Evolutionary conservation across 2,329 filamentous ascomycete genomes (phyloP), one percentile per base, ranked within the genome.

Genomic region (Cladosporium sp.): DNA sequence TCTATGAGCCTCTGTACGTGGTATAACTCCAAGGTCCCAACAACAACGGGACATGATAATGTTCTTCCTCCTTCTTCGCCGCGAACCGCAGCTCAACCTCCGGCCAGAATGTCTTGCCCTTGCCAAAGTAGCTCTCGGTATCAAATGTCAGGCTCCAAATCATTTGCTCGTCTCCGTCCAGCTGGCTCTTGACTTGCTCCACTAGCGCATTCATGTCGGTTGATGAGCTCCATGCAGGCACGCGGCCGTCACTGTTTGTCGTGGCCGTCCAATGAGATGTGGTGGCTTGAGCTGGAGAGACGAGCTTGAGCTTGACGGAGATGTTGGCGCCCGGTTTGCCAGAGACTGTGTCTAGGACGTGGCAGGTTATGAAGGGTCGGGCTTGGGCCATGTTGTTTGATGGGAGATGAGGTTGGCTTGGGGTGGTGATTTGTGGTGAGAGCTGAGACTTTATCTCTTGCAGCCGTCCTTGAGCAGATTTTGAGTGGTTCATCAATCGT

Each of bases 341-440:
- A 67, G 85, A 81, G n/a, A 88, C 86, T 12, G 91, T 94, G 83
- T 95, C 91, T 77, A 95, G 91, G 78, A 93, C 86, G 82, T 95
- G 91, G 82, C 91, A 94, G 77, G 91, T 94, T 74, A 95, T 94
- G 75, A 86, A 87, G 70, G 76, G 82, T 76, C 71, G 72, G 49
- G 46, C 26, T 46, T 59, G 37, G 10, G 56, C 33, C 56, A 59
- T 59, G n/a, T 52, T 56, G 40, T 23, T 21, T 12, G 60, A 21
- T n/a, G 23, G 21, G 35, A 8, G 21, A 37, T 23, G 49, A 14
- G 49, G n/a, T 26, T 26, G 33, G n/a, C n/a, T 52, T 16, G 31
- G 5, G 5, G 55, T 31, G 23, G 49, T 11, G 31, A 33, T 7
- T 40, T 7, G 35, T 14, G 31, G 3, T 44, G 31, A n/a, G 61